phyloP scores from a whole-genome alignment of 805 yeast genomes.

The Zygotorulaspora sp. region DNA sequence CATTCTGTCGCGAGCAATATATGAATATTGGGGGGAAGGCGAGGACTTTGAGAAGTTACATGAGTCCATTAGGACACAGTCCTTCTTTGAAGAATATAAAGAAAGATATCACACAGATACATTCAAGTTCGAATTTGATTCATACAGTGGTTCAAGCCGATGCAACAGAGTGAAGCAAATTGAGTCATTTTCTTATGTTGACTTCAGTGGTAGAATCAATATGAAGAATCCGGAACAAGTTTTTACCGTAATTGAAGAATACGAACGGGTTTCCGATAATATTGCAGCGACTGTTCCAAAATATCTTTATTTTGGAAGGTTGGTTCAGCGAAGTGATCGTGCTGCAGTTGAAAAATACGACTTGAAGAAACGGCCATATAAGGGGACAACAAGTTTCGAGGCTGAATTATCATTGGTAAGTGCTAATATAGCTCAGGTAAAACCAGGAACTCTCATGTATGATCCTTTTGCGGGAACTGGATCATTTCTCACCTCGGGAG shows the following conservation, averaged over 20 bases:
- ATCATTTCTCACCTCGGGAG: conserved; percentile 84
- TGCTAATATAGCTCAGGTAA: conserved; percentile 79
- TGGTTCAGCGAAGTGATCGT: conserved; percentile 59
- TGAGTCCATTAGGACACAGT: conserved; percentile 35
- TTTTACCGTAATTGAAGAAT: conserved; percentile 74
- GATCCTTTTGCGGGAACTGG: conserved; percentile 99
- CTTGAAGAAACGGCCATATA: conserved; percentile 74
- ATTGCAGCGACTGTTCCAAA: conserved; percentile 47
- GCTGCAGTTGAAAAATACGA: conserved; percentile 71
- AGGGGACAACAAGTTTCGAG: conserved; percentile 96
- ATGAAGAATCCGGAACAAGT: conserved; percentile 71
- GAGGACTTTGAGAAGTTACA: conserved; percentile 53
- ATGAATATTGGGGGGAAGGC: conserved; percentile 79
- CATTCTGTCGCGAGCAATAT: conserved; percentile 67
- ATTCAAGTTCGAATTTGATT: conserved; percentile 80
- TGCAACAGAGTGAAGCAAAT: conserved; percentile 51
- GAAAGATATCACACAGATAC: conserved; percentile 40
- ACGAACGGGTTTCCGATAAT: conserved; percentile 44
- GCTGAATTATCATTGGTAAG: conserved; percentile 86
- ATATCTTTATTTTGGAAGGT: conserved; percentile 70
- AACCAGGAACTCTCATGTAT: conserved; percentile 60
- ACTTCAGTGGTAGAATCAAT: conserved; percentile 69
- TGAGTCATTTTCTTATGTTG: conserved; percentile 66
- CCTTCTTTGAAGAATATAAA: conserved; percentile 19
- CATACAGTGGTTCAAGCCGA: conserved; percentile 63